Base-by-base conservation (phyloP, 139 green algal species). In the Nannochloris sp. region DNA sequence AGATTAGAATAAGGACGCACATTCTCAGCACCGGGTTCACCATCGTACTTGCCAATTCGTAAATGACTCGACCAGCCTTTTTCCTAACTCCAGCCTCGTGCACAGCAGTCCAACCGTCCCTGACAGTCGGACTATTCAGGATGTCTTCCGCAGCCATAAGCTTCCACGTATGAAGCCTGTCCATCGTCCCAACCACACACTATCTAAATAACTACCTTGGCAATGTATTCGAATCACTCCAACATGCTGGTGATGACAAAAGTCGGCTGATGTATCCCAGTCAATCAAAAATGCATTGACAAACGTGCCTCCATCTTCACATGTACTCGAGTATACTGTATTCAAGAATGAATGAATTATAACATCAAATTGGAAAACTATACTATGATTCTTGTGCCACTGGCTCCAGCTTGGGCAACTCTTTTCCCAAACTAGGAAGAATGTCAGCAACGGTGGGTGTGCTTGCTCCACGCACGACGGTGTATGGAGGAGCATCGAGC, bases 401-500 rank as follows among this genome's bases (percentile, higher is more conserved):
- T 50, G 14, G 44, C 49, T 27, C 4, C n/a, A 25, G 18, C 23
- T 8, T n/a, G 15, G 50, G 50, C n/a, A 31, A 5, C 4, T 58
- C 50, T 37, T 16, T 37, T 19, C n/a, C 50, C 23, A 58, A 58
- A 58, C 23, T 29, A 10, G 50, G 21, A 16, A 58, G 19, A 34
- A 9, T 40, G 34, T 29, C 27, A 29, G 27, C 4, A 5, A 29
- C 27, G 4, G 27, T 5, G 27, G 34, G 15, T 21, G 48, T 44
- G 12, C 11, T 49, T 50, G 21, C 16, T 24, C 16, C 16, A 50
- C 14, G 16, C 4, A 25, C 46, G 46, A 18, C 15, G 1, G 8
- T 25, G 16, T 34, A 19, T 44, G 81, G 79, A 40, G 76, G 68
- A 12, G 73, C 68, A 51, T 88, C 81, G 62, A 88, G 57, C 0